These are phyloP conservation scores for Cystobasidiaceae sp. DNA, from an alignment of 1,284 basidiomycete species.

Conservation along the genomic window DNA sequence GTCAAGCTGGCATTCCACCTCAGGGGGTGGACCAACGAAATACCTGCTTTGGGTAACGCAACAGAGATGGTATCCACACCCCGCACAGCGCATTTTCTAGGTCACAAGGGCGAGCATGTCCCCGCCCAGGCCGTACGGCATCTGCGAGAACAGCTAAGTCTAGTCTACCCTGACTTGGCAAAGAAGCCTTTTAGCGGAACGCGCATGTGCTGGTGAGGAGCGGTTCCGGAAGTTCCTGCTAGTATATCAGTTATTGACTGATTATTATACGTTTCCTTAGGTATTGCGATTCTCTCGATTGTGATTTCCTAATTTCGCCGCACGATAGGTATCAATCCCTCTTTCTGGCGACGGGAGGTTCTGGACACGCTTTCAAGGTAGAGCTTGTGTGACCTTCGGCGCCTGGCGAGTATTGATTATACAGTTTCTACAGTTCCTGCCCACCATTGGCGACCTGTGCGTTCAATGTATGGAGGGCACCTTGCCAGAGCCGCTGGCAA, in stretches of 20 bases:
- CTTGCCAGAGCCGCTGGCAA: slow-evolving; percentile 14
- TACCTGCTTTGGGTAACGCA: slow-evolving; percentile 3
- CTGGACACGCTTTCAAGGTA: slow-evolving; percentile 78
- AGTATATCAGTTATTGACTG: too few species aligned
- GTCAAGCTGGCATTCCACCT: slow-evolving; percentile 70
- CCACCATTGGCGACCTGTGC: slow-evolving; percentile 18
- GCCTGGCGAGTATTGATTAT: too few species aligned
- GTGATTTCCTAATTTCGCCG: slow-evolving; percentile 70
- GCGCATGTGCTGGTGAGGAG: slow-evolving; percentile 79
- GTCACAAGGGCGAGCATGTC: slow-evolving; percentile 48
- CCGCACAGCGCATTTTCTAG: slow-evolving; percentile 19
- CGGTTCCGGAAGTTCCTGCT: too few species aligned
- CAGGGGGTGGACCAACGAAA: slow-evolving; percentile 57
- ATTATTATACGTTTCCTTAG: slow-evolving; percentile 51
- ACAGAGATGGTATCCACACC: neutral
- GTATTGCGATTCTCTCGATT: slow-evolving; percentile 51
- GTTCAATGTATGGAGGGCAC: slow-evolving; percentile 23
- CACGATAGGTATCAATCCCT: slow-evolving; percentile 58
- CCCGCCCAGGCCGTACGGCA: slow-evolving; percentile 55
- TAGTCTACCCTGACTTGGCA: slow-evolving; percentile 66
- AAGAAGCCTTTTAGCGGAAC: slow-evolving; percentile 62
- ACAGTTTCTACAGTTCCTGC: slow-evolving; percentile 30
- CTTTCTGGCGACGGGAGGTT: slow-evolving; percentile 67
- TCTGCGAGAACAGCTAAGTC: slow-evolving; percentile 55
- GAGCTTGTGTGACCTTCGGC: too few species aligned